Evolutionary conservation across 257 asterid species (phyloP).

Genomic region (Solanum habrochaites): DNA sequence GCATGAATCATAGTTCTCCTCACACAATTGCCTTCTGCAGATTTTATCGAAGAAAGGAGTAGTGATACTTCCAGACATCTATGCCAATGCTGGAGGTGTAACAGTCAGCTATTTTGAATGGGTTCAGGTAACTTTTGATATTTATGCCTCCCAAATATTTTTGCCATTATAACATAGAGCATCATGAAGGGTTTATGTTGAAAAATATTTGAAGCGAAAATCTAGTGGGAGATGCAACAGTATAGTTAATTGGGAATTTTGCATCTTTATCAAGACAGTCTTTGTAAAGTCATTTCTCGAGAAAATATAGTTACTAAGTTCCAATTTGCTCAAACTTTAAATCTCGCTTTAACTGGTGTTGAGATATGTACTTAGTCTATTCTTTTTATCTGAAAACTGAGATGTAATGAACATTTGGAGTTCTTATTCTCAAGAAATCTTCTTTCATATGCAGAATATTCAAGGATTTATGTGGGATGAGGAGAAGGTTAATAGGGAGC

Average conservation of each 20-base stretch:
- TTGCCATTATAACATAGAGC: not conserved
- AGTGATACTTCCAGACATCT: slow-evolving; percentile 70
- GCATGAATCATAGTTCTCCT: not conserved
- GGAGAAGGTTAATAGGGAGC: slow-evolving; percentile 66
- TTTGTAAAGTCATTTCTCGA: not conserved
- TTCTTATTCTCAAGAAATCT: not conserved
- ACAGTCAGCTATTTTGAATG: slow-evolving; percentile 92
- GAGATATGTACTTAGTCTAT: not conserved
- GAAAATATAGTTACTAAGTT: not conserved
- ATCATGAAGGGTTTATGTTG: not conserved
- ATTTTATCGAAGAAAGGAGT: slow-evolving; percentile 73
- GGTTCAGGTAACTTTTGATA: slow-evolving; percentile 63
- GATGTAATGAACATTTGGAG: not conserved
- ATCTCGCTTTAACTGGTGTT: not conserved
- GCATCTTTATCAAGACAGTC: not conserved
- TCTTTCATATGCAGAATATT: slow-evolving; percentile 41
- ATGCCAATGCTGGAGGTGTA: slow-evolving; percentile 89
- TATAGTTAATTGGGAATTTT: not conserved
- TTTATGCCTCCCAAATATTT: not conserved
- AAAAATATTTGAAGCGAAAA: not conserved
- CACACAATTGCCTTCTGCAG: slow-evolving; percentile 19
- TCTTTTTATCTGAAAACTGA: not conserved
- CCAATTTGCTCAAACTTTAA: not conserved
- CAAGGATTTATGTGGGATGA: slow-evolving; percentile 95
- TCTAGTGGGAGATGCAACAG: not conserved